Conservation (phyloP, 2,329 filamentous ascomycete genomes). For the Diaporthe ilicicola region DNA sequence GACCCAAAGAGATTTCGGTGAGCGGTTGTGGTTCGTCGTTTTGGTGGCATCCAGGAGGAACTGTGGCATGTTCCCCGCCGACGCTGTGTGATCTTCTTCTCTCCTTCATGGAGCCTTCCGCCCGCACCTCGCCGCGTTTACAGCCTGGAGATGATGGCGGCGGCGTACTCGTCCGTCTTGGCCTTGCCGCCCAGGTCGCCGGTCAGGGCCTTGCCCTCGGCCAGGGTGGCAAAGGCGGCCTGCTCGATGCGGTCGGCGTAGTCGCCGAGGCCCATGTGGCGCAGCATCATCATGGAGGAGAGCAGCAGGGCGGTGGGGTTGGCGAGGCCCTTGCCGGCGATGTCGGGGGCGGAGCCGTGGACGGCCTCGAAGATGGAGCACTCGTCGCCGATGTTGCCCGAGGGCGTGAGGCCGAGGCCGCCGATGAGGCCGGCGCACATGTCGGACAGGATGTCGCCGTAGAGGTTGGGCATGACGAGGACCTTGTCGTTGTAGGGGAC, state of each 20-base stretch:
- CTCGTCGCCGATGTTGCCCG: conserved; percentile 98
- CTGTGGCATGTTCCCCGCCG: background rate
- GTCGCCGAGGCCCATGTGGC: conserved; percentile 91
- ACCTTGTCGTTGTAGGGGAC: conserved; percentile 99
- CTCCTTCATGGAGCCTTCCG: background rate
- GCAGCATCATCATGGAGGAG: conserved; percentile 98
- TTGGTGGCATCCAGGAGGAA: background rate
- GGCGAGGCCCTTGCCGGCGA: conserved; percentile 93
- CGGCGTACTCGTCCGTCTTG: conserved; percentile 94
- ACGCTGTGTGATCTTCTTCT: background rate
- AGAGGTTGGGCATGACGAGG: conserved; percentile 96
- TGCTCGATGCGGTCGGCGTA: conserved; percentile 90
- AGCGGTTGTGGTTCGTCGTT: conserved; percentile 2
- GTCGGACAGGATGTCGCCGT: conserved; percentile 99
- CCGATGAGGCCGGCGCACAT: conserved; percentile 99
- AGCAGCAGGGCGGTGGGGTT: conserved; percentile 97
- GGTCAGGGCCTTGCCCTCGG: conserved; percentile 95
- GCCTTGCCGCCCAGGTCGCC: conserved; percentile 96
- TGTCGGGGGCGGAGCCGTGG: conserved; percentile 96
- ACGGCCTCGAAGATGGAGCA: conserved; percentile 99
- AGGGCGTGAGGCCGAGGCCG: conserved; percentile 95
- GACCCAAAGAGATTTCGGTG: background rate
- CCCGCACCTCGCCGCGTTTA: too few relatives aligned
- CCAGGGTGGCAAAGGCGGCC: conserved; percentile 93
- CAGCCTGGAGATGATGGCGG: conserved; percentile 82